Evolutionary conservation across 2,329 filamentous ascomycete genomes (phyloP).

Genomic region (Xylaria sp.): DNA sequence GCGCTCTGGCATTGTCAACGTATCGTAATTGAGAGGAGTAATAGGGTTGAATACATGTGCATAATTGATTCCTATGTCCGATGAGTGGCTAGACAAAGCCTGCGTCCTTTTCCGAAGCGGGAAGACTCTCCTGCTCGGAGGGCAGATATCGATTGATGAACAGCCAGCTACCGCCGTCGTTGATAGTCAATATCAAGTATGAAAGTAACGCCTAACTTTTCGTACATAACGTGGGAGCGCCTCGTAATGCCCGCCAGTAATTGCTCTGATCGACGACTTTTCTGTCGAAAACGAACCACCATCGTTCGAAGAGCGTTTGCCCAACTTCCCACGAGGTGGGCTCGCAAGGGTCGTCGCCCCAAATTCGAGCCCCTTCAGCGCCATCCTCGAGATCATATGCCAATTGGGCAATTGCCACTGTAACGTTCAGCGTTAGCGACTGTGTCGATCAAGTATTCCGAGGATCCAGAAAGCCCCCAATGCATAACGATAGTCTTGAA

Average conservation of each 20-base stretch:
- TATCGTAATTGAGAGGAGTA: background rate
- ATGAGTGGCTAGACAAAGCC: background rate
- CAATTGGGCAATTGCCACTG: conserved; percentile 62
- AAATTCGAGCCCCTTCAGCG: conserved; percentile 63
- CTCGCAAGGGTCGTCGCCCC: conserved; percentile 57
- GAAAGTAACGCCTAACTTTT: conserved; percentile 12
- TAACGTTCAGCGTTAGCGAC: conserved; percentile 6
- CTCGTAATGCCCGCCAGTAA: conserved; percentile 59
- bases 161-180: background rate
- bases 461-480: background rate
- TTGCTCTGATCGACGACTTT: conserved; percentile 66
- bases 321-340: conserved; percentile 66
- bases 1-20: background rate
- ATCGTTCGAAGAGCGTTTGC: conserved; percentile 66
- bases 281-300: conserved; percentile 70
- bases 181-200: background rate
- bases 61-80: no score
- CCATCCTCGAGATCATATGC: conserved; percentile 68
- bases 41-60: background rate
- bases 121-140: background rate
- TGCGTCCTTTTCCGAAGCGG: background rate
- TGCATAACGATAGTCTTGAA: background rate
- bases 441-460: background rate
- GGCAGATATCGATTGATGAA: background rate
- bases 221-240: conserved; percentile 51